Conservation (phyloP, 306 rosid species). For the Vicia villosa region DNA sequence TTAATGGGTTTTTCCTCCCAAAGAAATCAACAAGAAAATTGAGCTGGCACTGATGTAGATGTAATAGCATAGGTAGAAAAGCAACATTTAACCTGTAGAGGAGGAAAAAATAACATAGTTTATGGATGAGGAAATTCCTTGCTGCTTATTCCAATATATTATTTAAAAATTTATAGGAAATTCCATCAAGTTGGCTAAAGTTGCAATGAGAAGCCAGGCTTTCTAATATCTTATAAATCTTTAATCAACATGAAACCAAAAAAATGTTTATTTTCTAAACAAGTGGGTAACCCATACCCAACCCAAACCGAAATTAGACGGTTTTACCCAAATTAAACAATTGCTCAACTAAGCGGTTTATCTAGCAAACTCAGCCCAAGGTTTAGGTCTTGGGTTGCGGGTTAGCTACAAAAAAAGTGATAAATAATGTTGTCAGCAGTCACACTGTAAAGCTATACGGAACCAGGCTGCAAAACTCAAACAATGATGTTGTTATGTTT, state of each 20-base stretch:
- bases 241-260: too few species aligned
- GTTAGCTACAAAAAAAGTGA: background rate
- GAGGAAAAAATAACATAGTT: constrained; percentile 8
- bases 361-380: too few species aligned
- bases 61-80: constrained; percentile 64
- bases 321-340: too few species aligned
- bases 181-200: constrained; percentile 21
- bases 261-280: too few species aligned
- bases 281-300: too few species aligned
- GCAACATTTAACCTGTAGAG: constrained; percentile 71
- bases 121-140: constrained; percentile 1
- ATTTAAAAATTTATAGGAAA: constrained; percentile 8
- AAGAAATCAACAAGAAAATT: constrained; percentile 83
- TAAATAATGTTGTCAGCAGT: constrained; percentile 2
- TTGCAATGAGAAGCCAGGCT: constrained; percentile 11
- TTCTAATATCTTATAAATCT: background rate
- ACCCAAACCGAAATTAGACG: too few species aligned
- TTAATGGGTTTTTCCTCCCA: constrained; percentile 56
- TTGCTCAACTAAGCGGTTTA: too few species aligned
- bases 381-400: too few species aligned
- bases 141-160: constrained; percentile 12
- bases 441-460: constrained; percentile 18
- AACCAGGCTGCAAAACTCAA: constrained; percentile 22
- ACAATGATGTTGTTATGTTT: constrained; percentile 12
- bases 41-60: constrained; percentile 89